Evolutionary conservation across 768 basidiomycete genomes (phyloP), one percentile per base, ranked within the genome.

Genomic region (Gelatoporia subvermispora): DNA sequence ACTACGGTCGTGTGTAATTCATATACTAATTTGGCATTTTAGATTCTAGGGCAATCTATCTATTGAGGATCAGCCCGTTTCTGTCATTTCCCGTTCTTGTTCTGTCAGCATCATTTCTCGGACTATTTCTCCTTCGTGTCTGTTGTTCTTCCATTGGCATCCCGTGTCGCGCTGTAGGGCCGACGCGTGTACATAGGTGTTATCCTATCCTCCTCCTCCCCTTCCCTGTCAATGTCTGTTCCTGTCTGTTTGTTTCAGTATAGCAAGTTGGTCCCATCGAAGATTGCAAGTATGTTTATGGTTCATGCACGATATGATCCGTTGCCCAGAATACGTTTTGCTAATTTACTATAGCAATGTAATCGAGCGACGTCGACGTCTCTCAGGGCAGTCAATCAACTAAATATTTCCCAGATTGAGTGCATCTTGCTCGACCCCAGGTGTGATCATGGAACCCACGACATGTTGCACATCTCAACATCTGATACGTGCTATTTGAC

Each of bases 201-300:
- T 18, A 15, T 42, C 43, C 23, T 20, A 17, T 44, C 31, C 37
- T 49, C 45, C 39, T 45, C 22, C 35, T 54, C 46, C 23, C 49
- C 37, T 48, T 44, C 45, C 42, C 43, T 49, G 35, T 54, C 44
- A 45, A 35, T 50, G 24, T 53, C 49, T 45, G 39, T 54, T 28
- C 49, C 37, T 38, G 45, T 16, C 23, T 45, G 35, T 52, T 39
- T 52, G 53, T 54, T 41, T 46, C 56, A 48, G 53, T 53, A 58
- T 48, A 4, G 17, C 40, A 17, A 16, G 47, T 40, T 23, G 8
- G 36, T 42, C 51, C 43, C 46, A 54, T 38, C 22, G 21, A 41
- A 53, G 45, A 52, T 44, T 40, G 60, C 58, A 61, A 55, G 56
- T 61, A 61, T 59, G 57, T 58, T 59, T 56, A 59, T 59, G 60